Evolutionary conservation across 1,284 basidiomycete genomes (phyloP).

Genomic region (Rhodofomes roseus): DNA sequence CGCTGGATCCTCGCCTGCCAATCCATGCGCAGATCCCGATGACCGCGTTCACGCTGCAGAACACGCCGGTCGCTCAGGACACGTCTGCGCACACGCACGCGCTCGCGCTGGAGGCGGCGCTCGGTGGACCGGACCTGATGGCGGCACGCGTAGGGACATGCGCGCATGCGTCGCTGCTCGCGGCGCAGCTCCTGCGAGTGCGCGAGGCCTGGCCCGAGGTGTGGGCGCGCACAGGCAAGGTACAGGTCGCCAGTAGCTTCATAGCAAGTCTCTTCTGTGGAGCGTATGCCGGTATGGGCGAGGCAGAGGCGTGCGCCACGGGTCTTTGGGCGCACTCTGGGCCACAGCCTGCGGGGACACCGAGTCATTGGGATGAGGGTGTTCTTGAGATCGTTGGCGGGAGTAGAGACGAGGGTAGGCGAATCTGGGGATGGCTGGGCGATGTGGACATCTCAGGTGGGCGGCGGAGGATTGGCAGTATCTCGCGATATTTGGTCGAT

Average conservation of each 20-base stretch:
- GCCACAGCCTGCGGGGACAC: slow-evolving; percentile 26
- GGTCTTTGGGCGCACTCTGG: slow-evolving; percentile 64
- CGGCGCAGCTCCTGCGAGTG: slow-evolving; percentile 67
- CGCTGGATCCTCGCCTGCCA: slow-evolving; percentile 60
- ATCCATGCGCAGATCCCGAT: slow-evolving; percentile 64
- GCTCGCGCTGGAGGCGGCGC: slow-evolving; percentile 62
- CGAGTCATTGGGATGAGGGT: slow-evolving; percentile 72
- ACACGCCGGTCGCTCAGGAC: slow-evolving; percentile 72
- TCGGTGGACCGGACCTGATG: slow-evolving; percentile 75
- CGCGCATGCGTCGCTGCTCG: slow-evolving; percentile 61
- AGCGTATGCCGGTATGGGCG: slow-evolving; percentile 65
- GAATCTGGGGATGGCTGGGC: slow-evolving; percentile 70
- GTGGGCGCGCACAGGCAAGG: slow-evolving; percentile 64
- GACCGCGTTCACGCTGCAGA: slow-evolving; percentile 69
- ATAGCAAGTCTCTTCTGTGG: slow-evolving; percentile 68
- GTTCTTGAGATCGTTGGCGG: slow-evolving; percentile 75
- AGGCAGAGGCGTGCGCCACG: slow-evolving; percentile 73
- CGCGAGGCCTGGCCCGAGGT: slow-evolving; percentile 73
- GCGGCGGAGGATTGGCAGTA: slow-evolving; percentile 57
- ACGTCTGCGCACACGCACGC: slow-evolving; percentile 76
- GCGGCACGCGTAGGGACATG: slow-evolving; percentile 67
- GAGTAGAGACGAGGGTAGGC: slow-evolving; percentile 62
- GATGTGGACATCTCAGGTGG: slow-evolving; percentile 62
- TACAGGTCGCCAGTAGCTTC: slow-evolving; percentile 71
- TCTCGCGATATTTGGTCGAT: slow-evolving; percentile 73